Conservation (phyloP, 2,329 filamentous ascomycete genomes). For the Lithohypha guttulata region DNA sequence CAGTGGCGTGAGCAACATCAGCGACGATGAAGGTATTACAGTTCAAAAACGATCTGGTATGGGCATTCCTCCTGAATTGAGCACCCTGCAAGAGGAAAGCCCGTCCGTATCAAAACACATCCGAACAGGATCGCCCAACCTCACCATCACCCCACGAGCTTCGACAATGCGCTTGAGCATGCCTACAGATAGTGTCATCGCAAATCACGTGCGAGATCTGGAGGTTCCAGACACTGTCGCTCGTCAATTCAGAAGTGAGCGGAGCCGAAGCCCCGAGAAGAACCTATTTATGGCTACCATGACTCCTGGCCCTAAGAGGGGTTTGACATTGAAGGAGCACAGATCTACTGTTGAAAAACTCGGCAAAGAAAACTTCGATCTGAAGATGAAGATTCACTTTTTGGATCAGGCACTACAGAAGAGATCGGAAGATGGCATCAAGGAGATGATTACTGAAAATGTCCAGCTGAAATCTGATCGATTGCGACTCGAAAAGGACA, state of each 20-base stretch:
- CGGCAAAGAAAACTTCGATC: conserved; percentile 95
- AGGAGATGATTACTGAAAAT: conserved; percentile 96
- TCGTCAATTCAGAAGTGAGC: conserved; percentile 71
- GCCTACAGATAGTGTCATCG: conserved; percentile 78
- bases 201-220: conserved; percentile 78
- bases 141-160: conserved; percentile 61
- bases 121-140: conserved; percentile 25
- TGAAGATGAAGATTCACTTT: conserved; percentile 96
- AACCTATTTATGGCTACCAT: conserved; percentile 35
- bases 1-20: conserved; percentile 54
- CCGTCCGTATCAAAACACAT: conserved; percentile 24
- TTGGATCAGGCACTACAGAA: conserved; percentile 87
- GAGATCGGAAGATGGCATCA: conserved; percentile 88
- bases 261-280: conserved; percentile 51
- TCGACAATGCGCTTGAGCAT: conserved; percentile 44
- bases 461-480: conserved; percentile 88
- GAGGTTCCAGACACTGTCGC: conserved; percentile 83
- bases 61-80: conserved; percentile 33
- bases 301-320: conserved; percentile 43
- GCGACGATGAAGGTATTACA: conserved; percentile 36
- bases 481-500: conserved; percentile 80
- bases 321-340: conserved; percentile 88
- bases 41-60: conserved; percentile 34
- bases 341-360: conserved; percentile 93
- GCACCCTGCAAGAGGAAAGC: conserved; percentile 50